phyloP scores from a whole-genome alignment of 352 stramenopile genomes.

The Globisporangium ultimum region DNA sequence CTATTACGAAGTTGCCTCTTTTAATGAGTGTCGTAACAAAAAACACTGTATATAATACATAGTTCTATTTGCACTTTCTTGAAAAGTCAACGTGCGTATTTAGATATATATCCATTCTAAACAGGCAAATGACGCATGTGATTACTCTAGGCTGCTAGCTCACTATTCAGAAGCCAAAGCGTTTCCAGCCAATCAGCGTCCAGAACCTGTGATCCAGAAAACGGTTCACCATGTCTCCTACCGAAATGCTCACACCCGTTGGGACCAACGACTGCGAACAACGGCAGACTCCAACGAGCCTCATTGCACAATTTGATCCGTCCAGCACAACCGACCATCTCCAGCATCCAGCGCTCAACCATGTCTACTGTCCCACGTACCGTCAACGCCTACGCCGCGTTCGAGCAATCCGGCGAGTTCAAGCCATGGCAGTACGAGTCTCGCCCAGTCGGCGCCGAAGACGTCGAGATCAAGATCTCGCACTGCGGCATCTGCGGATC shows the following conservation, averaged over 20 bases:
- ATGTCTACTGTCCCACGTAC: slow-evolving; percentile 13
- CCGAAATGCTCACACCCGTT: slow-evolving; percentile 1
- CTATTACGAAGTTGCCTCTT: too few species aligned
- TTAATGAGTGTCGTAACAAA: too few species aligned
- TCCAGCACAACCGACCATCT: slow-evolving; percentile 2
- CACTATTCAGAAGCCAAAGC: too few species aligned
- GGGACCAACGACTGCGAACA: not conserved
- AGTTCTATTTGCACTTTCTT: too few species aligned
- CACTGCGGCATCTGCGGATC: slow-evolving; percentile 59
- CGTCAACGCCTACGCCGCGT: slow-evolving; percentile 41
- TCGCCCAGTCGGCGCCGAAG: slow-evolving; percentile 35
- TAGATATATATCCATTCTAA: too few species aligned
- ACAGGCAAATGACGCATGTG: too few species aligned
- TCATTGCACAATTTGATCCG: slow-evolving; percentile 10
- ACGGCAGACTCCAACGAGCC: not conserved
- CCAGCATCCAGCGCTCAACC: not conserved
- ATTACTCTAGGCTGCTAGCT: too few species aligned
- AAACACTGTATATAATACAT: too few species aligned
- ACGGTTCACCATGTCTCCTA: not conserved
- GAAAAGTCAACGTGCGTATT: too few species aligned
- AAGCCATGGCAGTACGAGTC: slow-evolving; percentile 43
- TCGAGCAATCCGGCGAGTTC: slow-evolving; percentile 24
- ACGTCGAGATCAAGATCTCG: slow-evolving; percentile 62
- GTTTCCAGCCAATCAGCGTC: too few species aligned
- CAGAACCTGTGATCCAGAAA: too few species aligned